phyloP scores from a whole-genome alignment of 768 basidiomycete species.

The Lactarius psammicola region DNA sequence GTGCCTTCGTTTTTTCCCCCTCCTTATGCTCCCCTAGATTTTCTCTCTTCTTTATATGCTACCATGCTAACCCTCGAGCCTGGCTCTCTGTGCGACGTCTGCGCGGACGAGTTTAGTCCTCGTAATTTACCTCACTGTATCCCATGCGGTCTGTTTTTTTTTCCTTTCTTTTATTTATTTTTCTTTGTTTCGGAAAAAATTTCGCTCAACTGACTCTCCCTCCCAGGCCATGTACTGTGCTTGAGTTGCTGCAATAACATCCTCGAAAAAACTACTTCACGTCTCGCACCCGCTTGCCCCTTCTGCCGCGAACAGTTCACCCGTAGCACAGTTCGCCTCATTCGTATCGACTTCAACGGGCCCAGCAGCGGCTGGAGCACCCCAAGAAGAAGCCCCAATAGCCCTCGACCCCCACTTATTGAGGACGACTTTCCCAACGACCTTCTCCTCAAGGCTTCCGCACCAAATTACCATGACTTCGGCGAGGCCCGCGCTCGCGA shows the following conservation, averaged over 20 bases:
- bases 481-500: constrained; percentile 43
- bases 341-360: constrained; percentile 72
- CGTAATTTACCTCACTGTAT: constrained; percentile 76
- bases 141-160: constrained; percentile 63
- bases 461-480: constrained; percentile 29
- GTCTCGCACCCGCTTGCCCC: constrained; percentile 73
- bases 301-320: constrained; percentile 81
- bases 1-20: constrained; percentile 19
- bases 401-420: constrained; percentile 38
- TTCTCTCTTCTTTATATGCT: constrained; percentile 28
- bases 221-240: constrained; percentile 76
- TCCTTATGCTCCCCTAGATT: constrained; percentile 26
- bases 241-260: constrained; percentile 74
- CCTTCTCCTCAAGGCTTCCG: constrained; percentile 36
- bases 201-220: constrained; percentile 29
- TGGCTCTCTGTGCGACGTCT: constrained; percentile 86
- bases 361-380: constrained; percentile 62
- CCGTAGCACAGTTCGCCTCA: constrained; percentile 63
- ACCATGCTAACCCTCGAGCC: constrained; percentile 78
- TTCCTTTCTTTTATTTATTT: constrained; percentile 30
- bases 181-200: constrained; percentile 26
- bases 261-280: constrained; percentile 73
- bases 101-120: constrained; percentile 80
- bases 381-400: constrained; percentile 53
- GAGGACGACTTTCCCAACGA: constrained; percentile 45